These are phyloP conservation scores for Vigna mungo DNA, from an alignment of 306 rosid species.

Conservation along the genomic window DNA sequence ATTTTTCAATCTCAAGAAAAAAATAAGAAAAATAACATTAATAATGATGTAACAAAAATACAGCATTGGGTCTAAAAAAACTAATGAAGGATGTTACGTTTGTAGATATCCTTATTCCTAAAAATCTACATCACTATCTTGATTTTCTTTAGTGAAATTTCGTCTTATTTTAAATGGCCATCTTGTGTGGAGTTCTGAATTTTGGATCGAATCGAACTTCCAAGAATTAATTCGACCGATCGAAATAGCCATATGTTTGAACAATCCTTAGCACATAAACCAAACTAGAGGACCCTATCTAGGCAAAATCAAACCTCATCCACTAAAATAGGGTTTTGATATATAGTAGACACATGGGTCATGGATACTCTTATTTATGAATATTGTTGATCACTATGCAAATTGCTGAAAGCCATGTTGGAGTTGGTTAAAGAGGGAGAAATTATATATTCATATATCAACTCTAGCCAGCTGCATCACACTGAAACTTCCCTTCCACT, in stretches of 20 bases:
- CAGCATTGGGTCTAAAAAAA: no score
- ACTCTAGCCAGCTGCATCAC: constrained; percentile 37
- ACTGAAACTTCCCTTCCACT: constrained; percentile 35
- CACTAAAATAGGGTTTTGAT: constrained; percentile 18
- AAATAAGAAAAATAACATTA: no score
- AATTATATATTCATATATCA: not conserved
- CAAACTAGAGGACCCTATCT: constrained; percentile 32
- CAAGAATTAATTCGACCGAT: not conserved
- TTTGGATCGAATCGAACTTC: not conserved
- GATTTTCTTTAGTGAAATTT: not conserved
- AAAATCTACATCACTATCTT: not conserved
- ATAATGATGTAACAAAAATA: no score
- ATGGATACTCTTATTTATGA: constrained; percentile 30
- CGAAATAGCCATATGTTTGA: not conserved
- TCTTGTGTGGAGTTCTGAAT: not conserved
- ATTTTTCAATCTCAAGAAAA: no score
- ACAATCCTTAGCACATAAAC: constrained; percentile 7
- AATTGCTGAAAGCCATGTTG: constrained; percentile 23
- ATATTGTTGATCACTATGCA: constrained; percentile 19
- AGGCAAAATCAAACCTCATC: constrained; percentile 35
- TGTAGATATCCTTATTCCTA: not conserved
- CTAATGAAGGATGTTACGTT: not conserved
- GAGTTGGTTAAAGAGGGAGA: not conserved
- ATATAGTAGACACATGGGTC: constrained; percentile 37
- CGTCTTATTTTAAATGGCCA: not conserved